These are phyloP conservation scores for Ocimum tenuiflorum DNA, from an alignment of 257 asterid genomes.

Conservation along the genomic window DNA sequence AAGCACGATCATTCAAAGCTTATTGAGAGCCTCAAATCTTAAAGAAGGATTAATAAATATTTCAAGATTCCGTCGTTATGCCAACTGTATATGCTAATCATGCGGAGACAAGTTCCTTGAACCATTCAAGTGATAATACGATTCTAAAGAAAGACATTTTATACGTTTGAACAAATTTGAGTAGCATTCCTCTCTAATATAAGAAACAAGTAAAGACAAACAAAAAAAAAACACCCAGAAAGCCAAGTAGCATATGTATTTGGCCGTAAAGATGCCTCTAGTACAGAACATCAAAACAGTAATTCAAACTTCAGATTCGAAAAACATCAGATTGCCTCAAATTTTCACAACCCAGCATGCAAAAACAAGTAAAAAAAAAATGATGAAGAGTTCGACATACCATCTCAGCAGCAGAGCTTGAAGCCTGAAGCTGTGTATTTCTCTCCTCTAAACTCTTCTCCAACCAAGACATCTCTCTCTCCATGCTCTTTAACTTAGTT, in stretches of 20 bases:
- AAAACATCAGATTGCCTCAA: no score
- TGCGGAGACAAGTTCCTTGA: conserved; percentile 39
- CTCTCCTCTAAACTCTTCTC: conserved; percentile 65
- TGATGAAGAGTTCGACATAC: conserved; percentile 27
- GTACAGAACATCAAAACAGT: no score
- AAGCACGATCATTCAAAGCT: conserved; percentile 1
- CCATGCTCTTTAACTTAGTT: conserved; percentile 57
- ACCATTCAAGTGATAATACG: conserved; percentile 34
- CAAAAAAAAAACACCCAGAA: no score
- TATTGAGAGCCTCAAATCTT: conserved; percentile 14
- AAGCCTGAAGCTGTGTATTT: conserved; percentile 47
- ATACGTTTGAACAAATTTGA: no score
- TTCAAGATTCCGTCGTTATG: conserved; percentile 30
- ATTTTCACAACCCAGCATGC: no score
- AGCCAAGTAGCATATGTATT: no score
- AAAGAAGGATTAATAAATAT: conserved; percentile 24
- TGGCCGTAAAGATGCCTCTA: no score
- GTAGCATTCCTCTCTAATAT: conserved; percentile 25
- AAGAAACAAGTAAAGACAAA: conserved; percentile 55
- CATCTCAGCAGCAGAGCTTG: conserved; percentile 54
- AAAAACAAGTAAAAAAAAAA: no score
- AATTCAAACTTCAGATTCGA: no score
- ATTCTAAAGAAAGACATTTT: conserved; percentile 36
- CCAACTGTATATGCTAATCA: conserved; percentile 25
- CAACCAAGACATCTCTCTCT: conserved; percentile 47